These are phyloP conservation scores for Saprolegnia parasitica DNA, from an alignment of 352 stramenopile genomes.

Conservation along the genomic window DNA sequence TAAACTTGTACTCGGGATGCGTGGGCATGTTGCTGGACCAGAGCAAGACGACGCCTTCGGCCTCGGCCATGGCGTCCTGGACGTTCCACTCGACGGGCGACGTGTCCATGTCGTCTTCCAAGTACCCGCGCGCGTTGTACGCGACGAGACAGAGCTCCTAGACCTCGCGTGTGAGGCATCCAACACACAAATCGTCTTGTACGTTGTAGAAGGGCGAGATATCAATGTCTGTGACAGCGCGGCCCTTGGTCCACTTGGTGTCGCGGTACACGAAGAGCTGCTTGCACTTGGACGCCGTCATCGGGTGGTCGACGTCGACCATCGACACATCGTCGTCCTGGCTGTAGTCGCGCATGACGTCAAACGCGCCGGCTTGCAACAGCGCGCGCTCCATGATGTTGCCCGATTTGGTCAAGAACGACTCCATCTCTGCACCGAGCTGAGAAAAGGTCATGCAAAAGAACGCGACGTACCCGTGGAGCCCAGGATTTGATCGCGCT, in stretches of 20 bases:
- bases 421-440: conserved; percentile 60
- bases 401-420: conserved; percentile 70
- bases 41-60: conserved; percentile 75
- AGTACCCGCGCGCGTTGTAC: conserved; percentile 27
- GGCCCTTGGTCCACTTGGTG: conserved; percentile 75
- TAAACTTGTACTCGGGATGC: conserved; percentile 82
- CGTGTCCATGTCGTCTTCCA: conserved; percentile 41
- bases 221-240: conserved; percentile 77
- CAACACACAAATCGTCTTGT: conserved; percentile 53
- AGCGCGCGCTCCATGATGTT: conserved; percentile 75
- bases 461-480: conserved; percentile 5
- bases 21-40: conserved; percentile 81
- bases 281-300: conserved; percentile 59
- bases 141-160: conserved; percentile 30
- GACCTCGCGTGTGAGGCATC: not conserved
- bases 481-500: conserved; percentile 18
- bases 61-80: conserved; percentile 72
- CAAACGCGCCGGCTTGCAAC: conserved; percentile 67
- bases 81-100: conserved; percentile 40
- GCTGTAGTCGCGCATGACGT: conserved; percentile 82
- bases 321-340: conserved; percentile 40
- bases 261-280: conserved; percentile 66
- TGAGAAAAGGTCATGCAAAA: not conserved
- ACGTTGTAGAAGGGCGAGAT: conserved; percentile 80
- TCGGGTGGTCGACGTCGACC: conserved; percentile 51